These are phyloP conservation scores for Zea mays DNA, from an alignment of 176 grass and related monocot species.

Conservation along the genomic window Zm-B73-REFERENCE-NAM-5.0 NC_050105.1:90028001-90028500, in stretches of 20 bases:
- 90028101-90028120: conserved; percentile 44
- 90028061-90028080: conserved; percentile 82
- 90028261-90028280: not conserved
- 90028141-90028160: conserved; percentile 55
- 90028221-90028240: not conserved
- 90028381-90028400: not conserved
- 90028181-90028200: not conserved
- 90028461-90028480: not conserved
- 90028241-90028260: not conserved
- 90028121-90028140: conserved; percentile 54
- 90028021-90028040: not conserved
- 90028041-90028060: not conserved
- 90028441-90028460: not conserved
- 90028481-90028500: not conserved
- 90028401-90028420: not conserved
- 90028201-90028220: not conserved
- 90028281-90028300: too few species aligned
- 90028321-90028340: not conserved
- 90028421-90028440: not conserved
- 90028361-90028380: not conserved
- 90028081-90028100: conserved; percentile 41
- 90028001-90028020: not conserved
- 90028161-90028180: conserved; percentile 28
- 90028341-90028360: not conserved
- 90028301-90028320: not conserved